Evolutionary conservation across 306 rosid genomes (phyloP), one percentile per base, ranked within the genome.

Genomic region (Cotoneaster glaucophyllus): DNA sequence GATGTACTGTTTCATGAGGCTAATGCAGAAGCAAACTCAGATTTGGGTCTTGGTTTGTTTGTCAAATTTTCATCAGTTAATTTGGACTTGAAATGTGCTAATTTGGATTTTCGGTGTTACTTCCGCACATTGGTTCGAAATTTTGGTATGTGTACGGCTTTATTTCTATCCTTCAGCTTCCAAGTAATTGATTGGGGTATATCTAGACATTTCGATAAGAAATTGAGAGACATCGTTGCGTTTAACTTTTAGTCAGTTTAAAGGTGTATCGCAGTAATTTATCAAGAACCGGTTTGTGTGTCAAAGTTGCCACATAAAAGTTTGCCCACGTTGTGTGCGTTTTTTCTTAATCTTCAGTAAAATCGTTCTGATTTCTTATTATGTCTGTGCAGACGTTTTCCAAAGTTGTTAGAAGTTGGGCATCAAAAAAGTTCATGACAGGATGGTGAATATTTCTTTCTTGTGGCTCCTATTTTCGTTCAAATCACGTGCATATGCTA

Each of bases 321-420:
- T 75, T 56, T 58, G 62, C 73, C 28, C 53, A 24, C 24, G 22
- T 73, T 34, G n/a, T 62, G 31, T 29, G 52, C 2, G 12, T 44
- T n/a, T 45, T 34, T 68, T 8, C 28, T 62, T 58, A 31, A 68
- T 57, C 62, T 63, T 13, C 31, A 78, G 83, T 64, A 84, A 76
- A 53, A 14, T 83, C 75, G 74, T 59, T 74, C 44, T 72, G 21
- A 44, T 72, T 21, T 69, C 71, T 64, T 71, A 56, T 78, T 48
- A 68, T 88, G 65, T 61, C 45, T 67, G 56, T 88, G 90, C 79
- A 92, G 97, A 90, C 97, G 2, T 88, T 88, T 83, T 81, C 59
- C 93, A 92, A 84, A 83, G 93, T 92, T 76, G 73, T 92, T 69
- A 82, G 93, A 79, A 92, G 97, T 87, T 92, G 97, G 97, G 89